A percentile compares a stretch with the other conserved stretches of the same genome.
These are phyloP conservation scores for Aspergillus fumigatus DNA, from an alignment of 2,329 filamentous ascomycete genomes.

Conservation along the genomic window DNA sequence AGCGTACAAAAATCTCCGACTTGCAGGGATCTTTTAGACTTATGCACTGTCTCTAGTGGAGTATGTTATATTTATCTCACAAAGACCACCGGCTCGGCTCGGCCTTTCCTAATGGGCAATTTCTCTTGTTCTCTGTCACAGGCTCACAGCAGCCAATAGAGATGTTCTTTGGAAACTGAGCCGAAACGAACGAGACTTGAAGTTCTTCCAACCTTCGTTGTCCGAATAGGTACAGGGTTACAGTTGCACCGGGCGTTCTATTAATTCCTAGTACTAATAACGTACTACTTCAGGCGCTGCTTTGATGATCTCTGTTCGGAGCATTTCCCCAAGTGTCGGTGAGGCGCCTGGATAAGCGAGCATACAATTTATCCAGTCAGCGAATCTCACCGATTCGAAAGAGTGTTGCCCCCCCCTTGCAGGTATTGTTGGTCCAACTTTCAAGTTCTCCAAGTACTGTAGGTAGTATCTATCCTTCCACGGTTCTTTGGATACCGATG, in stretches of 20 bases:
- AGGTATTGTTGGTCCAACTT: background rate
- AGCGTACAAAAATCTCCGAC: constrained; percentile 13
- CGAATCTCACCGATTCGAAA: background rate
- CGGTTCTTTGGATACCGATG: background rate
- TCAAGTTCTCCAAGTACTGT: background rate
- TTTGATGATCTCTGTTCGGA: background rate
- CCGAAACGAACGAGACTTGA: too few relatives aligned
- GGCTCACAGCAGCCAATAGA: background rate
- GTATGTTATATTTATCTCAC: background rate
- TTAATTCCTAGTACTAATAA: background rate
- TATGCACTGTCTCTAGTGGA: background rate
- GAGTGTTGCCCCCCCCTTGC: constrained; percentile 1
- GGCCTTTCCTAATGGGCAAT: background rate
- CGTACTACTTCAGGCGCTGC: background rate
- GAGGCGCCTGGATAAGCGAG: background rate
- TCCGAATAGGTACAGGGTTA: background rate
- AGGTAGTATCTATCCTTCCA: too few relatives aligned
- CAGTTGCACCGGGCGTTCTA: background rate
- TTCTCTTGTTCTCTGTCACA: background rate
- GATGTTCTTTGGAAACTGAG: background rate
- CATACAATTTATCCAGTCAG: background rate
- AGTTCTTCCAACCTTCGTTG: background rate
- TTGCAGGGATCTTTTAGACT: constrained; percentile 4
- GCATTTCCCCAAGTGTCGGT: background rate
- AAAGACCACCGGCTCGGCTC: constrained; percentile 7